Base-by-base conservation (phyloP, 169 alveolate genomes). In the Amoebophrya sp. region DNA sequence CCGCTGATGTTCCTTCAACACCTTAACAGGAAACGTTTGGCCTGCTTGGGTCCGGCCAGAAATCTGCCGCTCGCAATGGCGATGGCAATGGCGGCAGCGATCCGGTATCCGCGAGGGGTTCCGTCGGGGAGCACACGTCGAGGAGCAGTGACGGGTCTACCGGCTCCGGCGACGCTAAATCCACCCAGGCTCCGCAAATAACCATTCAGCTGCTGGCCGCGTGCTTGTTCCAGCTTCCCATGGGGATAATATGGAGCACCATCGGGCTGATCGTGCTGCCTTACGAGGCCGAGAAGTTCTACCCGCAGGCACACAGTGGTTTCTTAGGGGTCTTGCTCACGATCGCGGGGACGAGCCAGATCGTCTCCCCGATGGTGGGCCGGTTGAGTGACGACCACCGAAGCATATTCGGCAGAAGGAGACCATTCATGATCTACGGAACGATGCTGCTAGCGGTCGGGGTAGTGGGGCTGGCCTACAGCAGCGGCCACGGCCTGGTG, bases 171-270 rank as follows among this genome's bases (percentile, higher is more conserved):
- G n/a, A n/a, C n/a, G n/a, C n/a, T n/a, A n/a, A n/a, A n/a, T n/a
- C n/a, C n/a, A n/a, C n/a, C n/a, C n/a, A n/a, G n/a, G n/a, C 78
- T 1, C 78, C 78, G 23, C 26, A 58, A 29, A 1, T 58, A 29
- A 58, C 78, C 26, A 58, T n/a, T n/a, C 78, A 29, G 29, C 78
- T 58, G 26, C 7, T 58, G 34, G 78, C 78, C 78, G 78, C 78
- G 34, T 58, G 78, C 23, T n/a, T 58, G 38, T 58, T 58, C 23
- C 78, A 58, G 34, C 34, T 58, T 13, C 78, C 78, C 10, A 58
- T 58, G 78, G 78, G 78, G 34, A 58, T 58, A 4, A 58, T 58
- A 58, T 58, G 78, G 78, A 58, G 78, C 78, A 58, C 78, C 78
- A 58, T 58, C 23, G 78, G 78, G 78, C 78, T 58, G 10, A 58